These are phyloP conservation scores for Hypericum androsaemum DNA, from an alignment of 345 rosid species.

Conservation along the genomic window DNA sequence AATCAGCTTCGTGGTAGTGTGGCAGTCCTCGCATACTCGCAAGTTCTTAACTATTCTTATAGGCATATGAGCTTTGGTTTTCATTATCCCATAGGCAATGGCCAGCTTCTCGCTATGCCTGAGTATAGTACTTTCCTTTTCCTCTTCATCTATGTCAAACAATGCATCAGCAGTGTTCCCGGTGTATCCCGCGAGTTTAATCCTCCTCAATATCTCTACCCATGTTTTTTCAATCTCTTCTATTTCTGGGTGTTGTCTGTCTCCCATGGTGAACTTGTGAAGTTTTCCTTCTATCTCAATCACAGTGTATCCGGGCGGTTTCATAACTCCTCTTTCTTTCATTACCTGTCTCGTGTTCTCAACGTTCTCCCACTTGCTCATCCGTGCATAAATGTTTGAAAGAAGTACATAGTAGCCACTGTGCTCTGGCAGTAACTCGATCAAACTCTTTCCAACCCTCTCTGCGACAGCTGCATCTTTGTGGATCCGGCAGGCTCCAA, in stretches of 20 bases:
- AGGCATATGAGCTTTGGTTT: slow-evolving; percentile 16
- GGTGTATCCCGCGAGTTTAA: slow-evolving; percentile 41
- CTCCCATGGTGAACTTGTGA: slow-evolving; percentile 52
- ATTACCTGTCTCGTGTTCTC: slow-evolving; percentile 40
- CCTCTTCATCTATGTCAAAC: slow-evolving; percentile 69
- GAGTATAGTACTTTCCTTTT: slow-evolving; percentile 46
- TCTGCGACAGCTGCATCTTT: slow-evolving; percentile 50
- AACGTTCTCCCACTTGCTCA: slow-evolving; percentile 48
- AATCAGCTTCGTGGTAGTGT: slow-evolving; percentile 53
- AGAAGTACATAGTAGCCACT: slow-evolving; percentile 70
- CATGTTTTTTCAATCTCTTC: slow-evolving; percentile 42
- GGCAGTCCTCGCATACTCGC: slow-evolving; percentile 68
- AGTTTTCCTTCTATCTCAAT: slow-evolving; percentile 50
- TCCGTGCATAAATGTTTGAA: slow-evolving; percentile 55
- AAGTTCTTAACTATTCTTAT: slow-evolving; percentile 70
- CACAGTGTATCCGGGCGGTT: slow-evolving; percentile 44
- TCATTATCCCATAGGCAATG: slow-evolving; percentile 54
- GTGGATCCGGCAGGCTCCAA: slow-evolving; percentile 70
- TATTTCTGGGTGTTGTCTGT: slow-evolving; percentile 46
- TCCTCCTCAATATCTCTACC: slow-evolving; percentile 52
- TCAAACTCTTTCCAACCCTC: slow-evolving; percentile 45
- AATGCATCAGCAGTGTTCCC: slow-evolving; percentile 45
- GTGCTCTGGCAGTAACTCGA: slow-evolving; percentile 49
- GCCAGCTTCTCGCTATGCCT: slow-evolving; percentile 79
- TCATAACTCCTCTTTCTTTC: slow-evolving; percentile 58